Evolutionary conservation across 1,139 yeast genomes (phyloP).

Genomic region (Geotrichum carabidarum): DNA sequence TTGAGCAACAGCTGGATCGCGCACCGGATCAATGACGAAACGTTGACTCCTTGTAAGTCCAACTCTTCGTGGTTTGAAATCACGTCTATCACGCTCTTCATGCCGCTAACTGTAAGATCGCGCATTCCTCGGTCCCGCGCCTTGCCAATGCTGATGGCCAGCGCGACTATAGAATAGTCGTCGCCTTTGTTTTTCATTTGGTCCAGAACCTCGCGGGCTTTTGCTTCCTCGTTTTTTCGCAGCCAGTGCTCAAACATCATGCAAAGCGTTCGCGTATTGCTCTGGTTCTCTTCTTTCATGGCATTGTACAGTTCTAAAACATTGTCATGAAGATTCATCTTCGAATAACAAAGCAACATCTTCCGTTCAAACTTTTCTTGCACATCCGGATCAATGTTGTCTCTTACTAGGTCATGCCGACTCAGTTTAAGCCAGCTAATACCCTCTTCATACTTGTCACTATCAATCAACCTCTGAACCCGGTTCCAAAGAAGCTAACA

Average conservation of each 20-base stretch:
- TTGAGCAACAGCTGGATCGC: conserved; percentile 19
- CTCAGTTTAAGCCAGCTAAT: conserved; percentile 16
- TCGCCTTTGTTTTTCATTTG: conserved; percentile 3
- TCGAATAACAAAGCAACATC: conserved; percentile 13
- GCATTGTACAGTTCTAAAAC: conserved; percentile 1
- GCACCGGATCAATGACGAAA: conserved; percentile 18
- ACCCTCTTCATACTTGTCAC: not conserved
- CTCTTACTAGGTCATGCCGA: conserved; percentile 6
- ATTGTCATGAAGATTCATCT: conserved; percentile 1
- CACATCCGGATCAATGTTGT: conserved; percentile 9
- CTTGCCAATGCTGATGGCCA: conserved; percentile 19
- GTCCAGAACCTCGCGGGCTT: conserved; percentile 7
- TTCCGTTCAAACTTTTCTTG: conserved; percentile 16
- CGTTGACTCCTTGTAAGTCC: conserved; percentile 10
- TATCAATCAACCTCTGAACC: conserved; percentile 5
- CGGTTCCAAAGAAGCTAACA: conserved; percentile 19
- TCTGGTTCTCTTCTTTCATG: conserved; percentile 3
- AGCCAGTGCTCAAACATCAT: conserved; percentile 16
- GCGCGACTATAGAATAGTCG: conserved; percentile 10
- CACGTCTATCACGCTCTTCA: conserved; percentile 17
- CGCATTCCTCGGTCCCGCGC: conserved; percentile 15
- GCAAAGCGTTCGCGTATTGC: conserved; percentile 12
- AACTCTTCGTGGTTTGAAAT: conserved; percentile 9
- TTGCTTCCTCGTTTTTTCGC: not conserved
- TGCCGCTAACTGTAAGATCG: conserved; percentile 12